Percentiles rank a stretch among this genome's conserved stretches.
Conservation (phyloP, 345 rosid genomes). For the sweet orange (Citrus sinensis) region DVS_A1.0 CM039166.1:23896001-23896500, state of each 20-base stretch:
- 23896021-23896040: conserved; percentile 70
- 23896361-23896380: conserved; percentile 18
- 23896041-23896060: conserved; percentile 63
- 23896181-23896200: neutral
- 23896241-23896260: conserved; percentile 58
- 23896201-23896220: neutral
- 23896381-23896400: conserved; percentile 19
- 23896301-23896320: conserved; percentile 16
- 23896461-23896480: neutral
- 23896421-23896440: conserved; percentile 34
- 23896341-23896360: conserved; percentile 23
- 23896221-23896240: conserved; percentile 35
- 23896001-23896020: conserved; percentile 77
- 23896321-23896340: conserved; percentile 13
- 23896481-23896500: neutral
- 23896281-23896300: conserved; percentile 19
- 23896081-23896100: conserved; percentile 79
- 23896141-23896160: neutral
- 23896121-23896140: conserved; percentile 9
- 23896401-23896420: conserved; percentile 17
- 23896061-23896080: conserved; percentile 75
- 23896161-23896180: neutral
- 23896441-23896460: neutral
- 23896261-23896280: conserved; percentile 39
- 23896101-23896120: conserved; percentile 54